Conservation (phyloP, 2,329 filamentous ascomycete species). For the Fusarium siculi region DNA sequence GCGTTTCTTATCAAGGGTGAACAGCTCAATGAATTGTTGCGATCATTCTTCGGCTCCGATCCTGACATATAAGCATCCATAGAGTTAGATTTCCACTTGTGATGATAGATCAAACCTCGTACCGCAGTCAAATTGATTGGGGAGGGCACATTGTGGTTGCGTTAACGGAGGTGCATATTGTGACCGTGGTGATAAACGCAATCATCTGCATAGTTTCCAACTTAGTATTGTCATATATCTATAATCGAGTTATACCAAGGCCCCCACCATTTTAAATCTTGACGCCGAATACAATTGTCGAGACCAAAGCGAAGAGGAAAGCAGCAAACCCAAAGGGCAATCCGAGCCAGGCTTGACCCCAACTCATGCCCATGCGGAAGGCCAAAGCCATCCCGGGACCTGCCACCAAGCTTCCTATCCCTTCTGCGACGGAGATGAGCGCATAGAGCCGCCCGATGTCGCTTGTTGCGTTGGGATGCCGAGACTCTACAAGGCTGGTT, state of each 20-base stretch:
- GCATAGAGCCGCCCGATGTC: neutral
- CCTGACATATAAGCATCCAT: neutral
- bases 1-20: neutral
- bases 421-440: neutral
- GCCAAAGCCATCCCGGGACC: conserved; percentile 1
- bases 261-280: too few relatives aligned
- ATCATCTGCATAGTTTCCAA: neutral
- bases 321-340: neutral
- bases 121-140: too few relatives aligned
- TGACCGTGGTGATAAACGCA: neutral
- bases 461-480: neutral
- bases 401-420: neutral
- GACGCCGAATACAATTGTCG: neutral
- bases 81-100: neutral
- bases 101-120: neutral
- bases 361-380: neutral
- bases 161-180: neutral
- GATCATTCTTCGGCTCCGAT: neutral
- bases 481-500: conserved; percentile 3
- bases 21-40: neutral
- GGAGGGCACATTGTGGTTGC: neutral
- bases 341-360: conserved; percentile 5
- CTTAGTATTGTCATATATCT: neutral
- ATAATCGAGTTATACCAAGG: too few relatives aligned
- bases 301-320: neutral